These are phyloP conservation scores for Penicillium turbatum DNA, from an alignment of 495 filamentous ascomycete species.

Conservation along the genomic window DNA sequence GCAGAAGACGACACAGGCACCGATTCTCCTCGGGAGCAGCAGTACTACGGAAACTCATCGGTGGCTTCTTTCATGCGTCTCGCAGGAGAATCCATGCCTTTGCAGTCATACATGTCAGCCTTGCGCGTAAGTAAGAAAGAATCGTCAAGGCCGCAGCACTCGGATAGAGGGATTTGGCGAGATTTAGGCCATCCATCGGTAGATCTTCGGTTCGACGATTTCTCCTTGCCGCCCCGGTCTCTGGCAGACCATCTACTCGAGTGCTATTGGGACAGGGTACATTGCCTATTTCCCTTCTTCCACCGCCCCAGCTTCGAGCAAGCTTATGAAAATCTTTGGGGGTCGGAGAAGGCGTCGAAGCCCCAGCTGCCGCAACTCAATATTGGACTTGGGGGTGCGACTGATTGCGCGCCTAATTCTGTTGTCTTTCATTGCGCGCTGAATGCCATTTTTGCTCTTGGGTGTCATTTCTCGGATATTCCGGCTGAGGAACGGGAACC, in stretches of 20 bases:
- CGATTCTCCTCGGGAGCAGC: conserved; percentile 29
- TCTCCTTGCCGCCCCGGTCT: conserved; percentile 37
- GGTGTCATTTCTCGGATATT: conserved; percentile 43
- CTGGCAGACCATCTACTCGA: conserved; percentile 44
- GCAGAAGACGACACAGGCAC: conserved; percentile 22
- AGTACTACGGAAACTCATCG: conserved; percentile 43
- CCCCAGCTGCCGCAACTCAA: conserved; percentile 21
- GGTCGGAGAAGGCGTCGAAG: conserved; percentile 20
- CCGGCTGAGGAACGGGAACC: conserved; percentile 31
- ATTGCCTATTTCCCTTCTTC: conserved; percentile 45
- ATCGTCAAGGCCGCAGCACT: not conserved
- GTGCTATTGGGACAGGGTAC: conserved; percentile 39
- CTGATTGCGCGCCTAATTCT: conserved; percentile 36
- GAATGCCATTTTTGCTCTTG: conserved; percentile 44
- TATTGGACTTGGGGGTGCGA: conserved; percentile 39
- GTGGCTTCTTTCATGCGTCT: conserved; percentile 43
- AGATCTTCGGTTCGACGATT: conserved; percentile 27
- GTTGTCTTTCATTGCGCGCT: conserved; percentile 44
- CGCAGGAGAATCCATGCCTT: conserved; percentile 24
- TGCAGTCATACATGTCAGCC: conserved; percentile 17
- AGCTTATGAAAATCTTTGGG: conserved; percentile 44
- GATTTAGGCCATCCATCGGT: conserved; percentile 16
- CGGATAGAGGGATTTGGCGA: conserved; percentile 21
- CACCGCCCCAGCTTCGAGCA: conserved; percentile 41
- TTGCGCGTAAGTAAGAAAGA: conserved; percentile 9